Conservation (phyloP, 1,284 basidiomycete genomes). For the Melanopsichium pennsylvanicum region DNA sequence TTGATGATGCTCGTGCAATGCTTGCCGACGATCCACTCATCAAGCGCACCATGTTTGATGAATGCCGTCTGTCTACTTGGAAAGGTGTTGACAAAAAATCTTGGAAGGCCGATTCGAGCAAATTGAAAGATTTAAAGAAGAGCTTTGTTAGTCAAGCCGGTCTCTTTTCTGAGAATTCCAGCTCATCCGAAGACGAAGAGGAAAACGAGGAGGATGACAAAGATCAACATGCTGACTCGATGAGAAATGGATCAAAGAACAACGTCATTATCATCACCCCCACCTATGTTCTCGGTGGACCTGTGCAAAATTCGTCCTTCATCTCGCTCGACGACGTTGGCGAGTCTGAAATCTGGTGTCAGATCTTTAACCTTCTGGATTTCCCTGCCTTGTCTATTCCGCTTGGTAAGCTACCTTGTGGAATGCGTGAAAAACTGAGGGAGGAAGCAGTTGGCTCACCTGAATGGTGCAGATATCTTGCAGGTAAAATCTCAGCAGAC, state of each 20-base stretch:
- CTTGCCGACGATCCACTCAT: slow-evolving; percentile 34
- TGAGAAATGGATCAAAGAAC: neutral
- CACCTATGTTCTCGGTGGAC: slow-evolving; percentile 21
- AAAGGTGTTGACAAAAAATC: neutral
- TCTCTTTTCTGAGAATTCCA: neutral
- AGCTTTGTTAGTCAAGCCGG: slow-evolving; percentile 5
- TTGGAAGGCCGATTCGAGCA: slow-evolving; percentile 6
- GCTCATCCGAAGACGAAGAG: too few relatives aligned
- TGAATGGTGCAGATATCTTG: neutral
- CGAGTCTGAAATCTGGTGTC: slow-evolving; percentile 30
- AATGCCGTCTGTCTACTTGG: slow-evolving; percentile 9
- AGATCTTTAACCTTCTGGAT: slow-evolving; percentile 37
- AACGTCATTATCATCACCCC: slow-evolving; percentile 31
- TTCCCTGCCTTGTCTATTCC: slow-evolving; percentile 30
- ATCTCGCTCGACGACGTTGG: slow-evolving; percentile 11
- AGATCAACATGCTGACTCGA: too few relatives aligned
- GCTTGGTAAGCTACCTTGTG: neutral
- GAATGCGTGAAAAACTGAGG: neutral
- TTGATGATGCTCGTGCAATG: slow-evolving; percentile 27
- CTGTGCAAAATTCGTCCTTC: slow-evolving; percentile 8
- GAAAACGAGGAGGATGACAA: too few relatives aligned
- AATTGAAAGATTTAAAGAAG: slow-evolving; percentile 2
- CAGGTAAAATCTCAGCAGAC: too few relatives aligned
- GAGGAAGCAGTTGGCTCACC: neutral
- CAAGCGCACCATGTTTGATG: slow-evolving; percentile 29